Evolutionary conservation across 192 early-diverging fungal species (phyloP), one percentile per base, ranked within the genome.

Genomic region (Allomyces javanicus): DNA sequence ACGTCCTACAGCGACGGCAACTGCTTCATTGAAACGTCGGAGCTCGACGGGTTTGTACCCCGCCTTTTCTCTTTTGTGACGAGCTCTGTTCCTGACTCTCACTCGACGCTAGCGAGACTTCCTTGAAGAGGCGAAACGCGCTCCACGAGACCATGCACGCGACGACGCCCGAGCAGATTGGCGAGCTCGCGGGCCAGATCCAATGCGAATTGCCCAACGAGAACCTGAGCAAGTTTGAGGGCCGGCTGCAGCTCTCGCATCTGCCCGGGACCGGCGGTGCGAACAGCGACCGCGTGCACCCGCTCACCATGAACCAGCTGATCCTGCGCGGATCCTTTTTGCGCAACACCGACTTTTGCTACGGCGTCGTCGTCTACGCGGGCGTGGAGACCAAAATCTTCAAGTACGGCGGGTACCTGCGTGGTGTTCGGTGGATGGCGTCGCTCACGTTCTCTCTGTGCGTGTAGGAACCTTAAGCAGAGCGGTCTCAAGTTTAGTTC

Each of bases 291-390:
- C 71, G 72, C 24, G 79, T 81, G 25, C 77, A 75, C 45, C 81
- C 90, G 4, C 77, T 93, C 25, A 87, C 88, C 22, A 81, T 89
- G 68, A 79, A 81, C 55, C 87, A 97, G 73, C 71, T 95, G 50
- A 73, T 94, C 17, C 82, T 91, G 66, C 85, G 94, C 61, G 94
- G 92, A 25, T 85, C 92, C 1, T 82, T 86, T 14, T 77, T 94
- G 26, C 75, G 88, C 65, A 94, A 94, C 70, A 92, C 91, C 0
- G 81, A 85, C 1, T 88, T 84, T 62, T 74, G 89, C 44, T 89
- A 79, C 70, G 92, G 85, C 22, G 77, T 90, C 61, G 88, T 86
- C 1, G 78, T 93, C 33, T 83, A 80, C 70, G 72, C 74, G 12
- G 82, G 82, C 25, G 19, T 62, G 21, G 75, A 81, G 66, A 81